Conservation (phyloP, 352 stramenopile genomes). For the Elongisporangium prolatum region DNA sequence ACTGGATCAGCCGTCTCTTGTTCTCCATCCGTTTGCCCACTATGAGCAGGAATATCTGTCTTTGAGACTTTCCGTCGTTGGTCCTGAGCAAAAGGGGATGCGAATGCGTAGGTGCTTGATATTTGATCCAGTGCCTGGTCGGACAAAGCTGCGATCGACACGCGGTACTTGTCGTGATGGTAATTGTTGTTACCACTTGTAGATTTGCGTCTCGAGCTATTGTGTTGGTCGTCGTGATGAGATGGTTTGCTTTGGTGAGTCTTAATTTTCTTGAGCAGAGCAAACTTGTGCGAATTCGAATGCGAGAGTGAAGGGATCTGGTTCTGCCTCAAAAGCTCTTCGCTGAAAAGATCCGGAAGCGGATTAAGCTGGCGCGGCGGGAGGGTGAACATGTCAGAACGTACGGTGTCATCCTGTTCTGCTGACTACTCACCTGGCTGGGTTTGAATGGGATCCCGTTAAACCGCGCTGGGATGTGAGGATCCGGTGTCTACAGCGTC, state of each 20-base stretch:
- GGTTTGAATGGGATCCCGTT: slow-evolving; percentile 56
- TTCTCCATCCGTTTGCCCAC: no score
- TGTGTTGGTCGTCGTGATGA: not conserved
- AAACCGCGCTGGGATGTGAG: slow-evolving; percentile 52
- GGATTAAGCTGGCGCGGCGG: slow-evolving; percentile 47
- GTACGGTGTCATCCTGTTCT: no score
- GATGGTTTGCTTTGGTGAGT: slow-evolving; percentile 1
- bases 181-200: slow-evolving; percentile 5
- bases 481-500: slow-evolving; percentile 33
- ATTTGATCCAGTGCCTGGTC: no score
- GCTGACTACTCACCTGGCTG: slow-evolving; percentile 50
- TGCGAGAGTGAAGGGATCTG: slow-evolving; percentile 41
- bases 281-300: not conserved
- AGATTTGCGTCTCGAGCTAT: not conserved
- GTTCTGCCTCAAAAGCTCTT: slow-evolving; percentile 38
- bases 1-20: no score
- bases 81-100: no score
- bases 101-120: no score
- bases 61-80: no score
- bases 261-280: slow-evolving; percentile 1
- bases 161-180: not conserved
- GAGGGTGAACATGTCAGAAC: no score
- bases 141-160: no score
- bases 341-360: slow-evolving; percentile 46
- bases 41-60: no score